Evolutionary conservation across 257 asterid genomes (phyloP).

Genomic region (Ilex aquifolium): DNA sequence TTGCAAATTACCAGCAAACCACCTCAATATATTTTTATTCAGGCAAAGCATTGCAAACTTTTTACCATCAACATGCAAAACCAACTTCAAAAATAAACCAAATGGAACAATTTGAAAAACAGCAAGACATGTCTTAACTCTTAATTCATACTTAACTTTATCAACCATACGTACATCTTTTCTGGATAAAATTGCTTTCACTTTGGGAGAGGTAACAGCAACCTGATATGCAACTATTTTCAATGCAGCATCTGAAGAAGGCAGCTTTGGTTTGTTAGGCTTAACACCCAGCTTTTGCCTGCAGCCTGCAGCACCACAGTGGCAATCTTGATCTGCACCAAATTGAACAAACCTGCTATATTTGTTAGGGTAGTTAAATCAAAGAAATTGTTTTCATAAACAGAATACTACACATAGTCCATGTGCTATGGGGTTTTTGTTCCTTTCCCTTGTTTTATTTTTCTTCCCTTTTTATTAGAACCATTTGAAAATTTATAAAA

Average conservation of each 20-base stretch:
- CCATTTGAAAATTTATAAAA: too few relatives aligned
- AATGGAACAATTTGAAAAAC: too few relatives aligned
- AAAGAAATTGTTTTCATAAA: conserved; percentile 9
- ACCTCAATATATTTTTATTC: too few relatives aligned
- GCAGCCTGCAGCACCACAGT: conserved; percentile 85
- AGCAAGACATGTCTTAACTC: background rate
- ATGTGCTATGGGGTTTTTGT: background rate
- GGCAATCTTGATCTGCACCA: conserved; percentile 98
- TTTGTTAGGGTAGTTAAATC: conserved; percentile 41
- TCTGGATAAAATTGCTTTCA: conserved; percentile 35
- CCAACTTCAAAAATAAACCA: too few relatives aligned
- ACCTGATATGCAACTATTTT: conserved; percentile 58
- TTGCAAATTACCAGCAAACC: too few relatives aligned
- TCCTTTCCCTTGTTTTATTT: background rate
- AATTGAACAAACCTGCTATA: conserved; percentile 96
- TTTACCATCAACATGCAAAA: too few relatives aligned
- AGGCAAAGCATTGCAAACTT: too few relatives aligned
- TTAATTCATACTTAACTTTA: background rate
- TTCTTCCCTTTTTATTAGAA: background rate
- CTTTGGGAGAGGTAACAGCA: conserved; percentile 47
- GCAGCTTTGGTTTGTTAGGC: conserved; percentile 52
- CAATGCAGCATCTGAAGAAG: conserved; percentile 73
- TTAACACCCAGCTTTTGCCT: conserved; percentile 83
- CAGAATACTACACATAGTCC: conserved; percentile 4
- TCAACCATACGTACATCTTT: conserved; percentile 34